A percentile compares a stretch with the other conserved stretches of the same genome.
Evolutionary conservation across 1,284 basidiomycete genomes (phyloP).

Genomic region (Ceratobasidium sp.): DNA sequence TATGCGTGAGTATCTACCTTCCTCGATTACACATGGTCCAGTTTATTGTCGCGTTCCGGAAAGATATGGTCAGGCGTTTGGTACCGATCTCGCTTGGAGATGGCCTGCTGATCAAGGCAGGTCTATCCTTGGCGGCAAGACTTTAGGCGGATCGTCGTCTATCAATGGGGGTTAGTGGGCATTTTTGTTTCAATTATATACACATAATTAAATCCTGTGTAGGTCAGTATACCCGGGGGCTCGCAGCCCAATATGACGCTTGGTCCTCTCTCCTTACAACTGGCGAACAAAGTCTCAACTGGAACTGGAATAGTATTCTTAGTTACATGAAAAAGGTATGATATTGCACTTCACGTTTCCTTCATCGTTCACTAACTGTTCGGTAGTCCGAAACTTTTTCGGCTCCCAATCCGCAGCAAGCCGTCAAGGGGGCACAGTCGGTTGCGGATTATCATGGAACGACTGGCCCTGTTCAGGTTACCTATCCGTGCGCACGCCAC

Average conservation of each 20-base stretch:
- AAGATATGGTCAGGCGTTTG: slow-evolving; percentile 58
- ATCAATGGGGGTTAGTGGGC: slow-evolving; percentile 71
- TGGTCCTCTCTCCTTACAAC: slow-evolving; percentile 66
- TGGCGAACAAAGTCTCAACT: slow-evolving; percentile 60
- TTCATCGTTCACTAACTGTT: neutral
- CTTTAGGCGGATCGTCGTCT: slow-evolving; percentile 70
- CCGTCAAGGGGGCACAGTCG: slow-evolving; percentile 64
- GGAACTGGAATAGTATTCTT: slow-evolving; percentile 70
- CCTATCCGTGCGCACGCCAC: slow-evolving; percentile 53
- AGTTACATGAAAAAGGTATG: slow-evolving; percentile 66
- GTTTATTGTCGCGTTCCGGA: neutral
- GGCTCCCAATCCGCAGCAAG: slow-evolving; percentile 66
- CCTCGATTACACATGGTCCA: too few species aligned
- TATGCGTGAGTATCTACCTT: slow-evolving; percentile 60
- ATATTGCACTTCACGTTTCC: too few species aligned
- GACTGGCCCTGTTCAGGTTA: slow-evolving; percentile 68
- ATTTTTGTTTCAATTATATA: neutral
- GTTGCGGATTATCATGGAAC: slow-evolving; percentile 64
- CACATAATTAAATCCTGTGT: neutral
- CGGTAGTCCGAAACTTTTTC: slow-evolving; percentile 66
- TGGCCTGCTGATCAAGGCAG: slow-evolving; percentile 66
- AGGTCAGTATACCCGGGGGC: slow-evolving; percentile 63
- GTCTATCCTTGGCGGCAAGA: slow-evolving; percentile 66
- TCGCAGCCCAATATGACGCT: slow-evolving; percentile 70
- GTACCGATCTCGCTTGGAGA: slow-evolving; percentile 64